A percentile compares a stretch with the other conserved stretches of the same genome.
These are phyloP conservation scores for Pugionium cornutum DNA, from an alignment of 345 rosid genomes.

Conservation along the genomic window DNA sequence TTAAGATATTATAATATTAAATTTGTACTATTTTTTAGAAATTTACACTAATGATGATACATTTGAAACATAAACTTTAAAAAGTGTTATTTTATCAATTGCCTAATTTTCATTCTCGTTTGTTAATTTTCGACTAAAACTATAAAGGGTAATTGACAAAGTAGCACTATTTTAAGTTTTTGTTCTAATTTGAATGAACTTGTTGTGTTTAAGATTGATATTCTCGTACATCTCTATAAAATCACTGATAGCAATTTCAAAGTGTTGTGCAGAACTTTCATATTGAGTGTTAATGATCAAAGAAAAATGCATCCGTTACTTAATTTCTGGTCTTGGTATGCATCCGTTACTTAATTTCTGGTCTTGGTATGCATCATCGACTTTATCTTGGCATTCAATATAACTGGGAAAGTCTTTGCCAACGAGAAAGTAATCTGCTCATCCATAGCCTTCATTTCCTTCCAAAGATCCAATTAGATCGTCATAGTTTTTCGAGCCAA, in stretches of 20 bases:
- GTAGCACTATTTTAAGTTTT: too few relatives aligned
- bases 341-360: slow-evolving; percentile 49
- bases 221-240: slow-evolving; percentile 70
- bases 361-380: slow-evolving; percentile 68
- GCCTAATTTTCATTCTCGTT: too few relatives aligned
- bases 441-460: slow-evolving; percentile 82
- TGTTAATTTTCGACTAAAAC: too few relatives aligned
- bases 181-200: slow-evolving; percentile 78
- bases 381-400: slow-evolving; percentile 74
- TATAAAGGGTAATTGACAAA: too few relatives aligned
- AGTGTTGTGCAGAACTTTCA: slow-evolving; percentile 1
- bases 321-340: too few relatives aligned
- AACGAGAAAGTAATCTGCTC: slow-evolving; percentile 81
- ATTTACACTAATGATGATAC: too few relatives aligned
- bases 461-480: slow-evolving; percentile 74
- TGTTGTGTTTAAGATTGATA: slow-evolving; percentile 84
- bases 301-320: too few relatives aligned
- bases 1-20: too few relatives aligned
- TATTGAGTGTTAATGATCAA: slow-evolving; percentile 2
- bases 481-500: slow-evolving; percentile 60
- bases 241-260: slow-evolving; percentile 8
- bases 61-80: too few relatives aligned
- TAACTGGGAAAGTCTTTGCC: slow-evolving; percentile 89
- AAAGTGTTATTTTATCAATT: too few relatives aligned
- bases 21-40: too few relatives aligned